Evolutionary conservation across 345 rosid species (phyloP).

Genomic region (Conringia planisiliqua): DNA sequence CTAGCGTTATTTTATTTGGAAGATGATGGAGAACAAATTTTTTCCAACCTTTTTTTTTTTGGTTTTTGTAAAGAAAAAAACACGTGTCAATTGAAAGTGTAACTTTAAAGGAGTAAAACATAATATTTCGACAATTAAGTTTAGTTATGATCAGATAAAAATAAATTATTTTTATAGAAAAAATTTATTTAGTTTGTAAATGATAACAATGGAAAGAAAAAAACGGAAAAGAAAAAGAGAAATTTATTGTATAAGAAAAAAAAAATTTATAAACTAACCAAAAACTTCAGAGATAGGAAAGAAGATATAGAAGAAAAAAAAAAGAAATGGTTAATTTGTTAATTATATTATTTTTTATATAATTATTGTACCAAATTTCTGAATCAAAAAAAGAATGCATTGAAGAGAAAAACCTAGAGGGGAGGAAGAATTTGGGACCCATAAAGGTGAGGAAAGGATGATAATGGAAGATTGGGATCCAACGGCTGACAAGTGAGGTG

Average conservation of each 20-base stretch:
- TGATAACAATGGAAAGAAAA: not conserved
- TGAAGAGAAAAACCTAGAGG: not conserved
- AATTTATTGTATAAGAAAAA: no score
- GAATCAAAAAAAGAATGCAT: not conserved
- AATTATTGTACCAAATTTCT: no score
- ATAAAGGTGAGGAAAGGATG: not conserved
- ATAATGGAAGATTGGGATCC: not conserved
- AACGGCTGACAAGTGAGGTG: constrained; percentile 16
- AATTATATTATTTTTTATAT: no score
- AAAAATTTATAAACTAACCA: no score
- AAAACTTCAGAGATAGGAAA: no score
- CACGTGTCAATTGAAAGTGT: no score
- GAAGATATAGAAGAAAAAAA: no score
- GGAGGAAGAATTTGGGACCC: not conserved
- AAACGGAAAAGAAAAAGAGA: no score
- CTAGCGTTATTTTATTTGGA: not conserved
- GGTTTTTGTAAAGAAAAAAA: no score
- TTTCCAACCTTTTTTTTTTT: not conserved
- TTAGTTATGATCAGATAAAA: not conserved
- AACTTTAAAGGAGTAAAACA: no score
- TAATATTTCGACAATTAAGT: not conserved
- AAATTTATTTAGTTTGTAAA: not conserved
- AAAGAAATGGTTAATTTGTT: no score
- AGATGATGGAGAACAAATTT: not conserved
- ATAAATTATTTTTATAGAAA: not conserved